Evolutionary conservation across 768 basidiomycete genomes (phyloP), one percentile per base, ranked within the genome.

Genomic region (Chiua virens): DNA sequence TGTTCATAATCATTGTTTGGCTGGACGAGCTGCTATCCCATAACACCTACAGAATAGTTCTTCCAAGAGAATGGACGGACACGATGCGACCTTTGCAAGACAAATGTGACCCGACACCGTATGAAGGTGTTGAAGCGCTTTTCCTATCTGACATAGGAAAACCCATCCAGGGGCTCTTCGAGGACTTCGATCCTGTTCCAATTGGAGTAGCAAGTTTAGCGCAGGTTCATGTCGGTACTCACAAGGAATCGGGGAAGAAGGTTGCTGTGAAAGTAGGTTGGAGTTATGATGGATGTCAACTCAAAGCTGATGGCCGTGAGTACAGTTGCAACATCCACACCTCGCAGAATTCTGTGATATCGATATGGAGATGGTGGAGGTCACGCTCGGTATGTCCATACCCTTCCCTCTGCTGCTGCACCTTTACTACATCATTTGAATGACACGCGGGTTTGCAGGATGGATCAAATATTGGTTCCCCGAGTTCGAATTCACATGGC

Each of bases 181-280:
- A 83, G 13, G 82, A 92, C 53, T 96, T 98, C 63, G 85, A 97
- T 58, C 83, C 84, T 5, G 73, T 76, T 17, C 97, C 97, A 8
- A 90, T 98, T 40, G 97, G 97, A 3, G 93, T 98, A 15, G 97
- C 97, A 13, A 96, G 92, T 61, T 71, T 98, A 34, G 97, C 97
- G 6, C 97, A 99, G 69, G 97, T 98, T 15, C 97, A 98, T 69
- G 80, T 87, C 18, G 97, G 85, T 4, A 79, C 71, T 14, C 84
- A 91, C 54, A 80, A 81, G 45, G 75, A 80, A 42, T 84, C 87
- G 5, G 89, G 91, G 3, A 78, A 79, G 66, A 71, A 73, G 48
- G 93, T 94, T 23, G 97, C 97, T 8, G 88, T 98, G 45, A 96
- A 95, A 72, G 87, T 87, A 53, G 28, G 71, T 57, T 39, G 22